Conservation (phyloP, 148 eudicot genomes). For the Mesembryanthemum crystallinum region DNA sequence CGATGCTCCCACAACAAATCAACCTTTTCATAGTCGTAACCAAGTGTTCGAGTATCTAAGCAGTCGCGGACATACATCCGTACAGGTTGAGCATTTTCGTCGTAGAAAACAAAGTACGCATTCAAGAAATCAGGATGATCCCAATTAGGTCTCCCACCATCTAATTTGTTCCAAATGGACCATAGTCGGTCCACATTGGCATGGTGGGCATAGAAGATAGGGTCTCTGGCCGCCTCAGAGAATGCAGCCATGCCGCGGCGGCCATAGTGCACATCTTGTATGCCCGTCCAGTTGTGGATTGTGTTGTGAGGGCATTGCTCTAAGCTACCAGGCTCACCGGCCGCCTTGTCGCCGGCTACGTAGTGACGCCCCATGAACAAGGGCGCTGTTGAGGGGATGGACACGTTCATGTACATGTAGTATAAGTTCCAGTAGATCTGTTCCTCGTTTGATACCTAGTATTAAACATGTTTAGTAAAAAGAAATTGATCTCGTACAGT, state of each 20-base stretch:
- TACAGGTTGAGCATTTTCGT: conserved; percentile 19
- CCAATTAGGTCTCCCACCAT: neutral
- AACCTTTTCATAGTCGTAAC: neutral
- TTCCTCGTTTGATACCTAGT: neutral
- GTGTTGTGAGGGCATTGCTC: conserved; percentile 7
- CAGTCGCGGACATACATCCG: conserved; percentile 10
- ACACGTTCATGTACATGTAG: neutral
- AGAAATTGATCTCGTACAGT: too few relatives aligned
- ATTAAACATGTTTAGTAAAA: too few relatives aligned
- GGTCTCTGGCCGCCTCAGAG: conserved; percentile 7
- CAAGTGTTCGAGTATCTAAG: conserved; percentile 11
- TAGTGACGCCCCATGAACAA: neutral
- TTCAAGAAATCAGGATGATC: neutral
- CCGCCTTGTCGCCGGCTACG: neutral
- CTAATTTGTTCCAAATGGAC: conserved; percentile 5
- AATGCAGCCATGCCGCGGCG: conserved; percentile 10
- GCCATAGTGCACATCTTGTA: neutral
- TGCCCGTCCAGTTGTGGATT: conserved; percentile 10
- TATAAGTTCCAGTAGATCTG: neutral
- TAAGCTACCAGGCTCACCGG: neutral
- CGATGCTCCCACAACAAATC: neutral
- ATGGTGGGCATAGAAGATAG: conserved; percentile 21
- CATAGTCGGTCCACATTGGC: conserved; percentile 18
- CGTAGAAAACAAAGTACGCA: conserved; percentile 11
- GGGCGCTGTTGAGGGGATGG: neutral